These are phyloP conservation scores for Viola pubescens DNA, from an alignment of 441 rosid species.

Conservation along the genomic window DNA sequence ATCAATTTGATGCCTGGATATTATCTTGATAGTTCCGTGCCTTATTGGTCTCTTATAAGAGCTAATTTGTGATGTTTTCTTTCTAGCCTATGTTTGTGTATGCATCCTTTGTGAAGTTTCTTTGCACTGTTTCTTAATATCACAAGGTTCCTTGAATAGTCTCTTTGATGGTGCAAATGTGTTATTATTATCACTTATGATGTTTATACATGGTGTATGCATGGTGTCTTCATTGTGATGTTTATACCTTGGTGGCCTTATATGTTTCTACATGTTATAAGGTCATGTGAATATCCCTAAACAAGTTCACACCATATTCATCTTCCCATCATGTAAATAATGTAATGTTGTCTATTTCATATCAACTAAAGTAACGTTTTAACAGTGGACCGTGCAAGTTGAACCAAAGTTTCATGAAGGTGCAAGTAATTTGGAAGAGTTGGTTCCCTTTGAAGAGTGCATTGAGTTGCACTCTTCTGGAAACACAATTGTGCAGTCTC, in stretches of 20 bases:
- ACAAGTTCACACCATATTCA: too few relatives aligned
- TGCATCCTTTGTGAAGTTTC: background rate
- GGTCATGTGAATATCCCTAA: background rate
- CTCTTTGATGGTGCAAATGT: background rate
- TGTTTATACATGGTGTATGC: too few relatives aligned
- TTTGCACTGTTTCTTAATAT: too few relatives aligned
- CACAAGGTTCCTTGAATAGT: background rate
- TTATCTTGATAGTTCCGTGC: too few relatives aligned
- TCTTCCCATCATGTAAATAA: too few relatives aligned
- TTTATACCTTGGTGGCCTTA: background rate
- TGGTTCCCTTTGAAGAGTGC: constrained; percentile 95
- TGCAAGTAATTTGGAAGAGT: constrained; percentile 79
- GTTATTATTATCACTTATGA: background rate
- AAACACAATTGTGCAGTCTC: constrained; percentile 62
- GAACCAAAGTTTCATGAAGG: constrained; percentile 95
- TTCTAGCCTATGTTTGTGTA: background rate
- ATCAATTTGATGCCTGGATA: too few relatives aligned
- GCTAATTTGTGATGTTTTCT: background rate
- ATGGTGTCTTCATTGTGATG: background rate
- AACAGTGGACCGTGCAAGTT: constrained; percentile 91
- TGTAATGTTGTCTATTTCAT: constrained; percentile 8
- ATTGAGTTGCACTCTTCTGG: constrained; percentile 71
- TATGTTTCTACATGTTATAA: background rate
- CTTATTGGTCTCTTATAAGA: too few relatives aligned
- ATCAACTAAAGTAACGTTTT: constrained; percentile 22